Evolutionary conservation across 2,329 filamentous ascomycete species (phyloP), one percentile per base, ranked within the genome.

Genomic region (Paracoccidioides lutzii): DNA sequence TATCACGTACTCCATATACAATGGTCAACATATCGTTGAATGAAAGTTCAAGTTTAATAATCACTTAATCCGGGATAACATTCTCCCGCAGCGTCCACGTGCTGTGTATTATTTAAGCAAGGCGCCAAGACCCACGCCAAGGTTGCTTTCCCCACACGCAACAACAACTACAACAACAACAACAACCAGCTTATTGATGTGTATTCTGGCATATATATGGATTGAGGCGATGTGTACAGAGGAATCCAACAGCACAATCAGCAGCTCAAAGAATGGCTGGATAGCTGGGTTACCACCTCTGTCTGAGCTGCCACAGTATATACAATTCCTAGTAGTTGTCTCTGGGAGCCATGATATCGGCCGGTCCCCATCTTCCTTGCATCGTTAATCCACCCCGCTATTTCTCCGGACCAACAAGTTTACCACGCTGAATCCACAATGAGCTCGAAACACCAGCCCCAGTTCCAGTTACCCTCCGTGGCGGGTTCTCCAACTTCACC

Each of bases 401-500:
- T 57, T 42, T 22, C 22, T 22, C 22, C 22, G 22, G 22, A 22
- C 22, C 22, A 22, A 22, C 22, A 22, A 2, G 22, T 22, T 22
- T 22, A 42, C n/a, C 40, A 55, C 48, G 22, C 35, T 60, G 55
- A 53, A 43, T 41, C 33, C 37, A 55, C 33, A 55, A 61, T 60
- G 45, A 66, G 66, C 58, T 56, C 63, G 32, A 61, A 61, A 52
- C 56, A 55, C 55, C 60, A 61, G 32, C 60, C 61, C 63, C 63
- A 60, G 54, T 49, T 53, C 44, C 45, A 53, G 54, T 59, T 68
- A 48, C 61, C 64, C n/a, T 60, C 60, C 55, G 62, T 65, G 42
- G 64, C 67, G 35, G 59, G 10, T 44, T 10, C 64, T 48, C 67
- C 68, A 40, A 78, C 82, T 59, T 83, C 82, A 33, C 82, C 83